A percentile compares a stretch with the other conserved stretches of the same genome.
Conservation (phyloP, 2,329 filamentous ascomycete species). For the Knoxdaviesia proteae region DNA sequence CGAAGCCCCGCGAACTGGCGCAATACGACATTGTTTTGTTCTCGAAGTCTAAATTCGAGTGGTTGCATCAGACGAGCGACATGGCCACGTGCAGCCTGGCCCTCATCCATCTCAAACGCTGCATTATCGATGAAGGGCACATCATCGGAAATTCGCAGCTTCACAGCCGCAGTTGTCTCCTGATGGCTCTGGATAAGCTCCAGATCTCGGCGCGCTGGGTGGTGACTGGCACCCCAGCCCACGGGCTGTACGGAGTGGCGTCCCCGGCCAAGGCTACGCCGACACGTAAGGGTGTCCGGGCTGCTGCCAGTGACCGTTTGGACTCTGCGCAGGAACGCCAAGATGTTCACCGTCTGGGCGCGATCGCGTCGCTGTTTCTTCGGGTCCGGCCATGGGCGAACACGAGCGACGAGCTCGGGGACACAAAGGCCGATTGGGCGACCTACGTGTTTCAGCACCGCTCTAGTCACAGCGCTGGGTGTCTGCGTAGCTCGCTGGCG, state of each 20-base stretch:
- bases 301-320: background rate
- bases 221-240: conserved; percentile 75
- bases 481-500: conserved; percentile 50
- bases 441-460: conserved; percentile 45
- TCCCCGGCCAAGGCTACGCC: background rate
- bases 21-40: conserved; percentile 61
- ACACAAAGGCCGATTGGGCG: conserved; percentile 45
- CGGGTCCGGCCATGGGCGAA: conserved; percentile 64
- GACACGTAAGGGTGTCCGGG: background rate
- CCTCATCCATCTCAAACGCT: conserved; percentile 61
- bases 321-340: conserved; percentile 30
- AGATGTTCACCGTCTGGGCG: conserved; percentile 45
- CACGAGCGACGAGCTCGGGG: conserved; percentile 26
- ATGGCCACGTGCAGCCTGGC: conserved; percentile 37
- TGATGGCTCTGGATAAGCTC: conserved; percentile 29
- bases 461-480: conserved; percentile 22
- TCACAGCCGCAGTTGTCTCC: conserved; percentile 32
- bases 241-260: conserved; percentile 52
- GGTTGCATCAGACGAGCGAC: conserved; percentile 16
- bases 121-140: conserved; percentile 87
- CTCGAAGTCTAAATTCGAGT: conserved; percentile 52
- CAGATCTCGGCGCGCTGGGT: conserved; percentile 62
- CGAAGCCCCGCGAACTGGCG: conserved; percentile 22
- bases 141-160: conserved; percentile 47
- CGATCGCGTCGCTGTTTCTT: conserved; percentile 49